A percentile compares a stretch with the other conserved stretches of the same genome.
Conservation (phyloP, 345 rosid species). For the Acer saccharum region DNA sequence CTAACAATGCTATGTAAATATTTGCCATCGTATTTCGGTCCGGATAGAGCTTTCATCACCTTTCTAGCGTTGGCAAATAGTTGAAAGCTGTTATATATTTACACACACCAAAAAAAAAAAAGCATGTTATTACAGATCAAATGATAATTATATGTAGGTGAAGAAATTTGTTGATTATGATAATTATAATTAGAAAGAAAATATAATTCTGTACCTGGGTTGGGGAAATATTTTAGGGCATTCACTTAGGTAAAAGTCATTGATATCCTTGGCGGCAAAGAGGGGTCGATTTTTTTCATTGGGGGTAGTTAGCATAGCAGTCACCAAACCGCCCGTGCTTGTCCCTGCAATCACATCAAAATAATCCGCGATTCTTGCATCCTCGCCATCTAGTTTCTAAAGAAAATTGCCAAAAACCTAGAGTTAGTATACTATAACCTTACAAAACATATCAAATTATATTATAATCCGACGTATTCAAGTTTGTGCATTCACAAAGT, state of each 20-base stretch:
- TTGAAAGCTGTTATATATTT: constrained; percentile 13
- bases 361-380: constrained; percentile 57
- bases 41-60: constrained; percentile 34
- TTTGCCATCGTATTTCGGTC: constrained; percentile 57
- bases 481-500: too few species aligned
- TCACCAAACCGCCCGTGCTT: constrained; percentile 60
- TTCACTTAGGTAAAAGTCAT: constrained; percentile 35
- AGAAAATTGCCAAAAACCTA: not conserved
- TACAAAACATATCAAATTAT: not conserved
- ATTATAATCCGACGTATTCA: not conserved
- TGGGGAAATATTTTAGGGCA: constrained; percentile 52
- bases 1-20: constrained; percentile 34
- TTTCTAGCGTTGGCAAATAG: constrained; percentile 31
- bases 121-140: not conserved
- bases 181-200: not conserved
- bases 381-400: constrained; percentile 53
- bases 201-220: constrained; percentile 14
- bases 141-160: not conserved
- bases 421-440: not conserved
- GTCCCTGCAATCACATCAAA: constrained; percentile 58
- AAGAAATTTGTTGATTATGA: not conserved
- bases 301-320: constrained; percentile 59
- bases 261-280: constrained; percentile 59
- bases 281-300: constrained; percentile 47
- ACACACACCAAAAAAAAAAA: not conserved